Evolutionary conservation across 2,329 filamentous ascomycete genomes (phyloP).

Genomic region (Diaporthe sp.): DNA sequence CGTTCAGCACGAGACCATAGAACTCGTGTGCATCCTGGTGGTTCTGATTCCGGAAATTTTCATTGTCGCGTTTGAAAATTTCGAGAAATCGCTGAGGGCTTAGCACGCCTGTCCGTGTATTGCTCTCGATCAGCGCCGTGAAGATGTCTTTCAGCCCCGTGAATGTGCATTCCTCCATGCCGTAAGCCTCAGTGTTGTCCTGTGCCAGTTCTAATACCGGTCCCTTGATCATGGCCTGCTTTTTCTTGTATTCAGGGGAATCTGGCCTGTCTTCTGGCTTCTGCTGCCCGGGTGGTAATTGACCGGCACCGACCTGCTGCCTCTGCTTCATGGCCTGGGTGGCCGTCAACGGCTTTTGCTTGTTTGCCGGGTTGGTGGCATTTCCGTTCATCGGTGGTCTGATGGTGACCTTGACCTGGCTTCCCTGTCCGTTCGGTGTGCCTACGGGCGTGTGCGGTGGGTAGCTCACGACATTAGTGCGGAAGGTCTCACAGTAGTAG

Average conservation of each 20-base stretch:
- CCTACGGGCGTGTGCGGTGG: slow-evolving; percentile 80
- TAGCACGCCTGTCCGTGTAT: slow-evolving; percentile 87
- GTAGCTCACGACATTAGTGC: slow-evolving; percentile 94
- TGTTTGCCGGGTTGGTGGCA: slow-evolving; percentile 56
- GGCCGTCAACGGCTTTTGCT: slow-evolving; percentile 67
- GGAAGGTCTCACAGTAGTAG: slow-evolving; percentile 95
- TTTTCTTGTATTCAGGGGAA: slow-evolving; percentile 98
- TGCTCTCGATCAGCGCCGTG: slow-evolving; percentile 85
- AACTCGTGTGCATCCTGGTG: slow-evolving; percentile 99
- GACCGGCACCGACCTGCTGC: slow-evolving; percentile 67
- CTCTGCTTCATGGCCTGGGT: slow-evolving; percentile 71
- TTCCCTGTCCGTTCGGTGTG: slow-evolving; percentile 71
- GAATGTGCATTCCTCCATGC: slow-evolving; percentile 95
- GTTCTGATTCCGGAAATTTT: slow-evolving; percentile 97
- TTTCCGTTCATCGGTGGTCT: slow-evolving; percentile 68
- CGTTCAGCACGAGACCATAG: slow-evolving; percentile 93
- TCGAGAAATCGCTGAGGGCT: slow-evolving; percentile 95
- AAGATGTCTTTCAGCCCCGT: slow-evolving; percentile 97
- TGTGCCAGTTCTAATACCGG: slow-evolving; percentile 77
- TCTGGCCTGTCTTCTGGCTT: slow-evolving; percentile 93
- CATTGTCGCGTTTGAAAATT: slow-evolving; percentile 93
- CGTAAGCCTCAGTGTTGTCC: slow-evolving; percentile 84
- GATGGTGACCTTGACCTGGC: slow-evolving; percentile 73
- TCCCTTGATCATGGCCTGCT: slow-evolving; percentile 78
- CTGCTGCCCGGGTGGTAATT: slow-evolving; percentile 67